A percentile compares a stretch with the other conserved stretches of the same genome.
Conservation (phyloP, 148 eudicot genomes). For the Arbutus unedo region DNA sequence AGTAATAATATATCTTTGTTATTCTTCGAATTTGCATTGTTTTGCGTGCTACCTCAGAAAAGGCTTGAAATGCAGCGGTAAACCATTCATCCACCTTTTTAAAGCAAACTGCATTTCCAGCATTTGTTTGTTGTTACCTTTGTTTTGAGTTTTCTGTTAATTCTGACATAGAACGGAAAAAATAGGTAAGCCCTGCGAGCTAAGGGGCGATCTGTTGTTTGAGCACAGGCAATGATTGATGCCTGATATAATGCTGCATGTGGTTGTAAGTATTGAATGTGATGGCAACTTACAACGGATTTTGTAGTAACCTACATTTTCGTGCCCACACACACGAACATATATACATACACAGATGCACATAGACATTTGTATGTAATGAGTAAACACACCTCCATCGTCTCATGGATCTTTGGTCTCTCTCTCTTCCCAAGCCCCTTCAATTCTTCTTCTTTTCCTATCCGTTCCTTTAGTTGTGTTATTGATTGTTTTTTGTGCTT, state of each 20-base stretch:
- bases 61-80: too few relatives aligned
- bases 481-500: not conserved
- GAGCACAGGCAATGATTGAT: slow-evolving; percentile 89
- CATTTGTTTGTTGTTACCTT: too few relatives aligned
- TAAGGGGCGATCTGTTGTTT: slow-evolving; percentile 30
- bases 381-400: not conserved
- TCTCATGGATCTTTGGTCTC: not conserved
- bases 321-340: not conserved
- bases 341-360: too few relatives aligned
- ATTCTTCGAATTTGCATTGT: too few relatives aligned
- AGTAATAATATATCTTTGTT: too few relatives aligned
- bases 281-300: not conserved
- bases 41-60: too few relatives aligned
- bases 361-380: too few relatives aligned
- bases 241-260: slow-evolving; percentile 90
- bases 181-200: not conserved
- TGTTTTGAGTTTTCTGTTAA: too few relatives aligned
- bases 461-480: not conserved
- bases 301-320: not conserved
- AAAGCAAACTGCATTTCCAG: too few relatives aligned
- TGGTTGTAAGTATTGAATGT: slow-evolving; percentile 56
- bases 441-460: not conserved
- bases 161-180: too few relatives aligned
- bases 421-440: not conserved
- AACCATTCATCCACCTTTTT: too few relatives aligned